Percentiles rank a stretch among this genome's conserved stretches.
Conservation (phyloP, 495 filamentous ascomycete species). For the Neurospora sp. region DNA sequence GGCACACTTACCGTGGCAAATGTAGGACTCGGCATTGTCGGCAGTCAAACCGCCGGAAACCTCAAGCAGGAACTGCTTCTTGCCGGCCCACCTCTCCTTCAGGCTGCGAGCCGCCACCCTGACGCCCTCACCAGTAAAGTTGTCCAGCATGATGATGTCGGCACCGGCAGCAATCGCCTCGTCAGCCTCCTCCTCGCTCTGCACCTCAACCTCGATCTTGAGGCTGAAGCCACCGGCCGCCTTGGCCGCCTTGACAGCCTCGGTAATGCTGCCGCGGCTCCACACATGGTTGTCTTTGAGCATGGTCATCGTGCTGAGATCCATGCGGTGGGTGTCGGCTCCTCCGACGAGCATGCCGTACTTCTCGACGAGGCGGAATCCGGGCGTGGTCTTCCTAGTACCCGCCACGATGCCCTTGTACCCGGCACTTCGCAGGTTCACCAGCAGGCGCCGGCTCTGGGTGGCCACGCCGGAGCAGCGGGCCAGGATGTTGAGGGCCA, state of each 20-base stretch:
- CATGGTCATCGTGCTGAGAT: constrained; percentile 93
- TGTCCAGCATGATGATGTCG: constrained; percentile 95
- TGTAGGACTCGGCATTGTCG: constrained; percentile 70
- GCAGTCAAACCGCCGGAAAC: constrained; percentile 84
- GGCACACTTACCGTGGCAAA: constrained; percentile 60
- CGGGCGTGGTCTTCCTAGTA: constrained; percentile 92
- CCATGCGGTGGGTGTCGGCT: constrained; percentile 82
- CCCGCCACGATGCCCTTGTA: constrained; percentile 83
- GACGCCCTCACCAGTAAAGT: constrained; percentile 72
- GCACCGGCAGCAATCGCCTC: constrained; percentile 85
- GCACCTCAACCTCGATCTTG: constrained; percentile 94
- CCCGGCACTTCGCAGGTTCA: constrained; percentile 47
- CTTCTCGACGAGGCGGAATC: constrained; percentile 93
- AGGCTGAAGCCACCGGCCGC: constrained; percentile 76
- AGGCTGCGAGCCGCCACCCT: constrained; percentile 58
- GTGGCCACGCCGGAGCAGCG: constrained; percentile 89
- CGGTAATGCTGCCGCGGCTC: constrained; percentile 73
- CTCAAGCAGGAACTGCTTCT: constrained; percentile 67
- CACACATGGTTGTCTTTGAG: constrained; percentile 97
- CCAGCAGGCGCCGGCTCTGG: constrained; percentile 43
- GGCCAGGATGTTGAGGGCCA: constrained; percentile 85
- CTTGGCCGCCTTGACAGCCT: constrained; percentile 76
- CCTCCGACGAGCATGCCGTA: constrained; percentile 94
- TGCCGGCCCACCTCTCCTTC: constrained; percentile 64
- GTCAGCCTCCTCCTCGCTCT: constrained; percentile 76